Percentiles rank a stretch among this genome's conserved stretches.
Evolutionary conservation across 805 yeast species (phyloP).

Genomic region (Wickerhamiella cacticola): DNA sequence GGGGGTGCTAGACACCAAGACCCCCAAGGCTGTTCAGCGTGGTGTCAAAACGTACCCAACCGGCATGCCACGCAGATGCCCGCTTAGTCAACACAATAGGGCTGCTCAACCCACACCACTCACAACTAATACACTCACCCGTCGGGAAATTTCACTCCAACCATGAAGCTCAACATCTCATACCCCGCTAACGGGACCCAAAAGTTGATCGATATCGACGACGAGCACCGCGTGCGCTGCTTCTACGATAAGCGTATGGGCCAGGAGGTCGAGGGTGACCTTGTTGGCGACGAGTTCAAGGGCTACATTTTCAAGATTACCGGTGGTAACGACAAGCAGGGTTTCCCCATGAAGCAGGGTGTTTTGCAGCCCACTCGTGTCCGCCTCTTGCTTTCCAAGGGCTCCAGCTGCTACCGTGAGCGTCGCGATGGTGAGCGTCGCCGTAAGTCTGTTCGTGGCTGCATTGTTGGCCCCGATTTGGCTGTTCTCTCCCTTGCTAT

Average conservation of each 20-base stretch:
- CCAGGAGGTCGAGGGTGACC: conserved; percentile 98
- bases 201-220: conserved; percentile 95
- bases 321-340: conserved; percentile 99
- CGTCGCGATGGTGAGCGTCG: conserved; percentile 99
- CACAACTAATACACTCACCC: conserved; percentile 5
- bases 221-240: conserved; percentile 96
- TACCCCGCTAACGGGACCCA: conserved; percentile 99
- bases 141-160: conserved; percentile 10
- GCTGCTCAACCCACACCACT: conserved; percentile 7
- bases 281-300: conserved; percentile 97
- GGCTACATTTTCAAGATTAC: conserved; percentile 98
- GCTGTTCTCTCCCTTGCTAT: conserved; percentile 88
- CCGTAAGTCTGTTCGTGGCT: conserved; percentile 99
- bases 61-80: too few species aligned
- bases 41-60: too few species aligned
- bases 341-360: conserved; percentile 99
- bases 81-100: not conserved
- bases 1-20: too few species aligned
- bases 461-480: conserved; percentile 94
- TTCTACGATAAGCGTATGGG: conserved; percentile 99
- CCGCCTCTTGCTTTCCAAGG: conserved; percentile 83
- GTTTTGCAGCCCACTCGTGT: conserved; percentile 99
- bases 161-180: conserved; percentile 84
- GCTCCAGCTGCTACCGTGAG: conserved; percentile 98
- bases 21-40: too few species aligned